Evolutionary conservation across 2,329 filamentous ascomycete genomes (phyloP).

Genomic region (Pseudocercospora macadamiae): DNA sequence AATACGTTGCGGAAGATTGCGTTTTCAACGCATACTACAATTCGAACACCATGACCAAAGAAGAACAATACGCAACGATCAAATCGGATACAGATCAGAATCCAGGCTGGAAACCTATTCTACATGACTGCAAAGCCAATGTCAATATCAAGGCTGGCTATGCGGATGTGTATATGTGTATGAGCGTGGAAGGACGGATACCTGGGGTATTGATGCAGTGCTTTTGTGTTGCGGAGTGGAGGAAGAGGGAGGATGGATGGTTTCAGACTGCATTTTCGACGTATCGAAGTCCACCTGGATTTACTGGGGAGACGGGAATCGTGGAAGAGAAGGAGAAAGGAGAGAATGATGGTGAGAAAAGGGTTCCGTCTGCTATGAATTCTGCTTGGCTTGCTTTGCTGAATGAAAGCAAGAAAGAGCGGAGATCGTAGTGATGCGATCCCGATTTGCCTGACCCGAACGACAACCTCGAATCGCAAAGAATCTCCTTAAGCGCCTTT

Average conservation of each 20-base stretch:
- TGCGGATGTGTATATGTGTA: conserved; percentile 8
- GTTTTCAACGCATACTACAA: not conserved
- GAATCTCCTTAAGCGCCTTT: no score
- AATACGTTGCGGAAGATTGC: not conserved
- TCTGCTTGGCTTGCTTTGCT: not conserved
- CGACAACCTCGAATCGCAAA: no score
- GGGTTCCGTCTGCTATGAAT: not conserved
- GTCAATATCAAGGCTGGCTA: conserved; percentile 12
- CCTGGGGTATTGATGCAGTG: not conserved
- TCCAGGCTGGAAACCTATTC: not conserved
- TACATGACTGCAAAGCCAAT: conserved; percentile 3
- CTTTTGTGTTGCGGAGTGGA: conserved; percentile 2
- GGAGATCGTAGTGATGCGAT: not conserved
- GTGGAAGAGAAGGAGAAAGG: not conserved
- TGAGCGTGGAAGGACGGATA: not conserved
- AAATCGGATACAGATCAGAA: not conserved
- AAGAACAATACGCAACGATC: not conserved
- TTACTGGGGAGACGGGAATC: not conserved
- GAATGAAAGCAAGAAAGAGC: not conserved
- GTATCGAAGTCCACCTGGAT: not conserved
- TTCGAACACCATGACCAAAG: not conserved
- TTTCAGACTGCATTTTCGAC: not conserved
- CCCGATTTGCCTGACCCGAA: not conserved
- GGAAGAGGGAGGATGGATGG: conserved; percentile 4
- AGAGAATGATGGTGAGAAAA: not conserved